A percentile compares a stretch with the other conserved stretches of the same genome.
Conservation (phyloP, 23 red algal species). For the Chondrus crispus region DNA sequence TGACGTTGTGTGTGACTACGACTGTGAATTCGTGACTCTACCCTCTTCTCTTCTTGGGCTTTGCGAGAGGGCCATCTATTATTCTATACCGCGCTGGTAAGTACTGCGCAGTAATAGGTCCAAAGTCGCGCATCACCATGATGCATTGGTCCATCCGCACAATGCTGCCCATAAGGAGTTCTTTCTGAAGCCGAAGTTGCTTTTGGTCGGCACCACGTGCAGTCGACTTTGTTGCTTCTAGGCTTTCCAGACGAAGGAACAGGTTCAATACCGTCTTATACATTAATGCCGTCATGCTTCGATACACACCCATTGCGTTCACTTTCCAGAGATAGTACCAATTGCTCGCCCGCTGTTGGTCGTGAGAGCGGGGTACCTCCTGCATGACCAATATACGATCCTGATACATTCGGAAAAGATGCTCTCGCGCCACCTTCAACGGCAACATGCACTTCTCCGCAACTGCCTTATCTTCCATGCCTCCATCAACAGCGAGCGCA, state of each 20-base stretch:
- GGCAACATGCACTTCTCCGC: slow-evolving; percentile 52
- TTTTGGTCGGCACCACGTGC: neutral
- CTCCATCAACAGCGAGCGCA: slow-evolving; percentile 46
- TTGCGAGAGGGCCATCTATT: slow-evolving; percentile 26
- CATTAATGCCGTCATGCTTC: slow-evolving; percentile 9
- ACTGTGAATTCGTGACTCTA: too few species aligned
- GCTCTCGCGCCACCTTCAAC: slow-evolving; percentile 35
- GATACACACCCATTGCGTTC: slow-evolving; percentile 3
- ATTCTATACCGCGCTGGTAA: slow-evolving; percentile 53
- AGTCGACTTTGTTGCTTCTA: slow-evolving; percentile 11
- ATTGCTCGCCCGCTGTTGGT: slow-evolving; percentile 45
- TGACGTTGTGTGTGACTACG: too few species aligned
- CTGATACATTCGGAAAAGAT: slow-evolving; percentile 52
- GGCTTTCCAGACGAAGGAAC: slow-evolving; percentile 24
- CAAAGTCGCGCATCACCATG: slow-evolving; percentile 62
- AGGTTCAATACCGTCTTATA: slow-evolving; percentile 47
- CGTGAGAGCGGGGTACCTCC: slow-evolving; percentile 57
- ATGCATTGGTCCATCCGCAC: slow-evolving; percentile 36
- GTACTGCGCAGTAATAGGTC: slow-evolving; percentile 13
- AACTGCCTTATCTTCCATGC: slow-evolving; percentile 57
- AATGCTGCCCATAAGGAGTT: slow-evolving; percentile 17
- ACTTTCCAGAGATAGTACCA: slow-evolving; percentile 69
- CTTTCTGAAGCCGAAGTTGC: neutral
- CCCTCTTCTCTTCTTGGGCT: slow-evolving; percentile 22
- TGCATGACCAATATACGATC: slow-evolving; percentile 36